A percentile compares a stretch with the other conserved stretches of the same genome.
Conservation (phyloP, 2,329 filamentous ascomycete genomes). For the Diaporthe nobilis region DNA sequence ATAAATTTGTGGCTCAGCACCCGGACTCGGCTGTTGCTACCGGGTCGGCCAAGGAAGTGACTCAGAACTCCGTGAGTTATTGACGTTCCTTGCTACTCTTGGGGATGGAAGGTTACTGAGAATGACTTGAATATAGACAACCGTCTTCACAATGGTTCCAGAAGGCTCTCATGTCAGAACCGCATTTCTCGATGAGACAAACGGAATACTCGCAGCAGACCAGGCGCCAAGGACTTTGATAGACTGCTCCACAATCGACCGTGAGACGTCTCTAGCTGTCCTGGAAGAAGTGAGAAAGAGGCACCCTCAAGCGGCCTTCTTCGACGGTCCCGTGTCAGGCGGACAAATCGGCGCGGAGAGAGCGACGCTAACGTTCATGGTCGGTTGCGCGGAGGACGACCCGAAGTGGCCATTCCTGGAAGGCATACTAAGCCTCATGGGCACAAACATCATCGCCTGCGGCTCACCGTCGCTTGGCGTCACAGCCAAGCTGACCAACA, state of each 20-base stretch:
- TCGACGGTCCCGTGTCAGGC: constrained; percentile 52
- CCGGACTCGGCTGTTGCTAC: constrained; percentile 58
- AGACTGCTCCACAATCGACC: constrained; percentile 80
- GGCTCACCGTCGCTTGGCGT: constrained; percentile 69
- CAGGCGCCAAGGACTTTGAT: constrained; percentile 68
- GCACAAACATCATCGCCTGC: constrained; percentile 67
- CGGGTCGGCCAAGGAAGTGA: constrained; percentile 69
- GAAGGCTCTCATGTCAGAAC: constrained; percentile 76
- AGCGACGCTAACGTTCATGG: constrained; percentile 52
- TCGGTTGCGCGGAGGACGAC: constrained; percentile 49
- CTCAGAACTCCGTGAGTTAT: constrained; percentile 72
- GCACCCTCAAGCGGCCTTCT: constrained; percentile 45
- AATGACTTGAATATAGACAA: constrained; percentile 61
- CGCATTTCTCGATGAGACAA: constrained; percentile 63
- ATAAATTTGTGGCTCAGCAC: constrained; percentile 68
- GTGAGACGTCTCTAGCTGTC: constrained; percentile 65
- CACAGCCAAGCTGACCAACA: constrained; percentile 72
- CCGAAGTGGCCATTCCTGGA: constrained; percentile 59
- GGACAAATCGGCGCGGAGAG: constrained; percentile 49
- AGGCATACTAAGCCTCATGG: constrained; percentile 65
- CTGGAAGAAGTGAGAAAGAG: constrained; percentile 32
- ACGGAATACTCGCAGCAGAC: constrained; percentile 64
- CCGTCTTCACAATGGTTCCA: constrained; percentile 76
- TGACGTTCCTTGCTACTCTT: constrained; percentile 6
- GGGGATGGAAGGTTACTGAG: background rate